These are phyloP conservation scores for Chamaenerion angustifolium DNA, from an alignment of 345 rosid genomes.

Conservation along the genomic window DNA sequence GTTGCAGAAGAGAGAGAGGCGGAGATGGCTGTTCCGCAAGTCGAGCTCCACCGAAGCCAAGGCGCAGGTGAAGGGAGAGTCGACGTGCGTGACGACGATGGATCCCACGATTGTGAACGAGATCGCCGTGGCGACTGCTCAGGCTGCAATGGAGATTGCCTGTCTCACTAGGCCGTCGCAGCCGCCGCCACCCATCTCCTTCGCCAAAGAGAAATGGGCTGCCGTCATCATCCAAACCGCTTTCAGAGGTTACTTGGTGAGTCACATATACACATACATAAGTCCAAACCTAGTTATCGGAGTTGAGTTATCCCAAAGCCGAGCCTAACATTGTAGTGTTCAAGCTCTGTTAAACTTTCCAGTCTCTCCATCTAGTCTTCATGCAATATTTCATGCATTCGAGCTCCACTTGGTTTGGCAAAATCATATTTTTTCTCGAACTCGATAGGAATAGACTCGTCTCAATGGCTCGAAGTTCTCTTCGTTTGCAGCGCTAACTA, in stretches of 20 bases:
- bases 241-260: constrained; percentile 79
- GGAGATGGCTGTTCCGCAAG: constrained; percentile 65
- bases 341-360: too few species aligned
- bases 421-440: too few species aligned
- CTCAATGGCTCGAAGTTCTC: too few species aligned
- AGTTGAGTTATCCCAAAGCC: too few species aligned
- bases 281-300: too few species aligned
- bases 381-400: too few species aligned
- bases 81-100: constrained; percentile 2
- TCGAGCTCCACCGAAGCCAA: constrained; percentile 4
- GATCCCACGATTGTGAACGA: constrained; percentile 19
- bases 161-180: constrained; percentile 24
- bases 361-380: too few species aligned
- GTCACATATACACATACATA: not conserved
- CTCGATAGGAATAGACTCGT: too few species aligned
- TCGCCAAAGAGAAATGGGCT: constrained; percentile 47
- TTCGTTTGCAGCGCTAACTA: too few species aligned
- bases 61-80: constrained; percentile 35
- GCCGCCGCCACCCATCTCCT: constrained; percentile 18
- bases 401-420: too few species aligned
- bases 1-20: constrained; percentile 57
- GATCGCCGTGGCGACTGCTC: constrained; percentile 47
- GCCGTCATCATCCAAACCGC: constrained; percentile 67
- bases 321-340: too few species aligned
- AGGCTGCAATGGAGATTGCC: constrained; percentile 47